Base-by-base conservation (phyloP, 305 asterid species). In the Fraxinus ornus region DNA sequence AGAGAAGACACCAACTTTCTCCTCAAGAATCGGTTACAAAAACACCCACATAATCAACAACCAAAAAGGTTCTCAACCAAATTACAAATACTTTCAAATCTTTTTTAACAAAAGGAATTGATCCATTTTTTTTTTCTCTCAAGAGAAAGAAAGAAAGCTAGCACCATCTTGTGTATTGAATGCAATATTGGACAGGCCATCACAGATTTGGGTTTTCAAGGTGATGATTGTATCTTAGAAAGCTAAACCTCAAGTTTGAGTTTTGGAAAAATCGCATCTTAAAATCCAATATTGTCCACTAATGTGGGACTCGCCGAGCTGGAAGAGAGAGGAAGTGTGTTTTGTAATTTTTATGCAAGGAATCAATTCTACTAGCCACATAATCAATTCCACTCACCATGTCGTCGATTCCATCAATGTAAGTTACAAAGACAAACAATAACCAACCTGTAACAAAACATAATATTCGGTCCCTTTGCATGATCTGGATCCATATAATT, bases 401-500 rank as follows among this genome's bases (percentile, higher is more conserved):
- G 1, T 4, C 75, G 2, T 15, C 75, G 7, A 70, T 70, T 30
- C 24, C 41, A 28, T 30, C 13, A 26, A 66, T 26, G 35, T 3
- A 66, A 66, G 17, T 66, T 9, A 66, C 35, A 30, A 17, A 70
- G 39, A 70, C 41, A 28, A 30, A 70, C 75, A 70, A 70, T 64
- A 64, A 60, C 22, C 39, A 35, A 22, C 71, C 19, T 70, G 41
- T 52, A 52, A 52, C 62, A 17, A 12, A 3, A 75, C 7, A 39
- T 35, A 35, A 72, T 30, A 41, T 2, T 21, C 22, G 12, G 24
- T 37, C 39, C 10, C 15, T 7, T 21, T 79, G 22, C 57, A 3
- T 52, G 28, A 79, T 22, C 72, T 78, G 66, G 52, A 77, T 49
- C 55, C 78, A 44, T 32, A 79, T 41, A 32, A 30, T 75, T 37